Conservation (phyloP, 345 rosid genomes). For the Citrus sinensis region DNA sequence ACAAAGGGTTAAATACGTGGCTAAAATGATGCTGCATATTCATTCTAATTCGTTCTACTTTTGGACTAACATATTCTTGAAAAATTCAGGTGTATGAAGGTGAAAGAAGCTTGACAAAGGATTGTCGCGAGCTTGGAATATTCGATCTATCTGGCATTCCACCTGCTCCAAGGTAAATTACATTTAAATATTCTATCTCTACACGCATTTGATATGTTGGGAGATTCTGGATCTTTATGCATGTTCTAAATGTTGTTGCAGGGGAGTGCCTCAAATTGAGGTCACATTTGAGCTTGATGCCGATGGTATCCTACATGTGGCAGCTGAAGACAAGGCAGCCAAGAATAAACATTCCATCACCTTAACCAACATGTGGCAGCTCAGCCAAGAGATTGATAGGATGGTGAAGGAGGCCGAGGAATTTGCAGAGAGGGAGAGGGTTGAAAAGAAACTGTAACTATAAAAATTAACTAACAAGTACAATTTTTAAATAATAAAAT, state of each 20-base stretch:
- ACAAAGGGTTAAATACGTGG: not conserved
- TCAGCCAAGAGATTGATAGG: constrained; percentile 50
- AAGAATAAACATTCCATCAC: constrained; percentile 43
- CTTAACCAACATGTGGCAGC: constrained; percentile 46
- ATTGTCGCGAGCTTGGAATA: too few relatives aligned
- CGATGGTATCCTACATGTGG: constrained; percentile 45
- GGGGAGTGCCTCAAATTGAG: constrained; percentile 51
- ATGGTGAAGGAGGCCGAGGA: constrained; percentile 59
- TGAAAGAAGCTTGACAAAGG: constrained; percentile 34
- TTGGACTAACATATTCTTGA: not conserved
- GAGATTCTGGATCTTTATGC: not conserved
- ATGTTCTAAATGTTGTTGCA: constrained; percentile 6
- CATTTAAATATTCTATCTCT: not conserved
- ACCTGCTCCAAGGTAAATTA: constrained; percentile 51
- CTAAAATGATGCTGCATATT: not conserved
- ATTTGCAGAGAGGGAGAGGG: constrained; percentile 33
- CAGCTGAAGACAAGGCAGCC: constrained; percentile 53
- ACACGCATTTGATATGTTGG: not conserved
- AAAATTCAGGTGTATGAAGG: constrained; percentile 44
- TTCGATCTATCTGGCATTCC: constrained; percentile 36
- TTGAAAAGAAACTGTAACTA: constrained; percentile 7
- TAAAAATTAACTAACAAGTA: too few relatives aligned
- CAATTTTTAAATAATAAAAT: too few relatives aligned
- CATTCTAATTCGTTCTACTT: not conserved
- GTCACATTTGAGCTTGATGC: constrained; percentile 51